Base-by-base conservation (phyloP, 345 rosid species). In the Lagerstroemia speciosa region DNA sequence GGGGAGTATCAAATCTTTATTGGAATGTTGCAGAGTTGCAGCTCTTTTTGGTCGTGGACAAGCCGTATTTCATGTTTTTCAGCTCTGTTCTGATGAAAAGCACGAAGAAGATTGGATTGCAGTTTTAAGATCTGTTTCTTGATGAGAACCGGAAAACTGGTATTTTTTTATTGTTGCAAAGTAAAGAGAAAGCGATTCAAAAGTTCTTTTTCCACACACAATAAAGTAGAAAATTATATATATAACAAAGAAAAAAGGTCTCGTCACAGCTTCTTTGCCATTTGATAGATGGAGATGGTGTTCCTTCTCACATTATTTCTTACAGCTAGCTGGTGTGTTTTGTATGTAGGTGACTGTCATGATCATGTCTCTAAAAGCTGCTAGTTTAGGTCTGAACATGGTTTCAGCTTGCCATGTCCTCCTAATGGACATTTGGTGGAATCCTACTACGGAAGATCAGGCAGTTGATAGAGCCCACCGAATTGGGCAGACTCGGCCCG, bases 381-480 rank as follows among this genome's bases (percentile, higher is more conserved):
- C 98, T 20, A 93, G 98, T 79, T 94, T 93, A 41, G 97, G 98
- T 80, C 82, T 93, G 26, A 93, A 93, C 79, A 85, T 93, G 98
- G 97, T 93, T 72, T 93, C 97, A 45, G 98, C 98, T 64, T 91
- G 91, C 76, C 97, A 75, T 79, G 98, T 93, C 72, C 74, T 93
- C 61, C 81, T 93, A 68, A 78, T 93, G 65, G 98, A 93, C 73
- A 87, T 93, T 4, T 93, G 98, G 98, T 93, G 98, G 98, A 93
- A 93, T 80, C 98, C 97, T 27, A 93, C 96, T 24, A 89, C 96
- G 14, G 98, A 93, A 79, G 97, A 93, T 80, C 97, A 93, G 71
- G 96, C 97, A 69, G 82, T 93, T 27, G 97, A 93, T 77, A 91
- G 98, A 82, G 98, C 98, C 46, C 98, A 93, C 83, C 97, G 93